Evolutionary conservation across 306 rosid species (phyloP).

Genomic region (Luffa aegyptiaca): DNA sequence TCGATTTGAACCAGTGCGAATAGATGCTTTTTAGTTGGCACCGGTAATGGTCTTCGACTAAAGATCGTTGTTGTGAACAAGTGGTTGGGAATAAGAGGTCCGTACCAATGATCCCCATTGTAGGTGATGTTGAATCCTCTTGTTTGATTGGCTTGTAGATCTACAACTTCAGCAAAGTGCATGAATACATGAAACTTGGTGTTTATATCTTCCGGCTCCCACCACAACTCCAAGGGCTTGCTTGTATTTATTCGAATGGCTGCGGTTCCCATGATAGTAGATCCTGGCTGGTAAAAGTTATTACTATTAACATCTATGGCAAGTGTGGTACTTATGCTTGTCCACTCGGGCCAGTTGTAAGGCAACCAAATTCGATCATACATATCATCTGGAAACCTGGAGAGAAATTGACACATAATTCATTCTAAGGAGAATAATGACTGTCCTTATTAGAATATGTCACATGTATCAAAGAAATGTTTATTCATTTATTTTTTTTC

Average conservation of each 20-base stretch:
- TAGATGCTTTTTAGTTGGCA: slow-evolving; percentile 9
- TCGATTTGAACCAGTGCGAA: slow-evolving; percentile 16
- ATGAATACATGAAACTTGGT: slow-evolving; percentile 18
- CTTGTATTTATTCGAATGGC: slow-evolving; percentile 11
- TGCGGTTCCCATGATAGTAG: slow-evolving; percentile 28
- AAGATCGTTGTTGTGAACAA: background rate
- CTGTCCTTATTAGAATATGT: background rate
- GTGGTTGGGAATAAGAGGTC: background rate
- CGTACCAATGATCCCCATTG: slow-evolving; percentile 11
- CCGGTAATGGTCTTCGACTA: no score
- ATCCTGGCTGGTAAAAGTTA: slow-evolving; percentile 17
- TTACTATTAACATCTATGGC: background rate
- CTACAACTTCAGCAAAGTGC: slow-evolving; percentile 43
- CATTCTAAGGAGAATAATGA: background rate
- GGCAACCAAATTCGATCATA: slow-evolving; percentile 41
- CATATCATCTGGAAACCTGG: slow-evolving; percentile 22
- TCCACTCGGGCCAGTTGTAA: background rate
- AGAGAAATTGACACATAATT: background rate
- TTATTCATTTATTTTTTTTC: no score
- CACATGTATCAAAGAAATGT: no score
- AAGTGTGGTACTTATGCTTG: slow-evolving; percentile 4
- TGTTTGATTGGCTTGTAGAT: slow-evolving; percentile 16
- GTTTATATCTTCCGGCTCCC: slow-evolving; percentile 5
- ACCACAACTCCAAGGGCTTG: slow-evolving; percentile 3
- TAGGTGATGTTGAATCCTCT: slow-evolving; percentile 32